Evolutionary conservation across 106 monocot genomes (phyloP).

Genomic region (Platanthera guangdongensis): DNA sequence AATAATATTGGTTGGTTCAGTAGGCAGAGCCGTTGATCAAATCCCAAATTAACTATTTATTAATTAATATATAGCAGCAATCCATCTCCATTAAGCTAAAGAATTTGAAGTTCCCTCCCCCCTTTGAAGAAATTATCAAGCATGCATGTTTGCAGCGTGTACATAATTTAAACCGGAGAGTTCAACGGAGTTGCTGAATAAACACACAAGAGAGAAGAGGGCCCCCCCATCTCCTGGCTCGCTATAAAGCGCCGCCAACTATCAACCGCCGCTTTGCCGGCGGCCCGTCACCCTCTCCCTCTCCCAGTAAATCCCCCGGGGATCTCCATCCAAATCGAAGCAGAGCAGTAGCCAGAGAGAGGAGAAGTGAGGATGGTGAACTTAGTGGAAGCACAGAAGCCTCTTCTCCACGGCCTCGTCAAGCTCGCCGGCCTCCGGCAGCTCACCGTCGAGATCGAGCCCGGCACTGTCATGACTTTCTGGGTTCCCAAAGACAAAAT

Average conservation of each 20-base stretch:
- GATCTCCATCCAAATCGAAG: not conserved
- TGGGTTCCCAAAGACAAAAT: conserved; percentile 65
- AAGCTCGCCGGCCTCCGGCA: conserved; percentile 58
- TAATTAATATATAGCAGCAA: not conserved
- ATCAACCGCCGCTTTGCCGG: not conserved
- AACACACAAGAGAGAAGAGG: not conserved
- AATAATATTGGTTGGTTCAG: conserved; percentile 13
- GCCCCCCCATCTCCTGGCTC: not conserved
- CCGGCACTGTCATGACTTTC: conserved; percentile 63
- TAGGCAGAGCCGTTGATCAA: conserved; percentile 31
- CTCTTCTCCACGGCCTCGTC: conserved; percentile 46
- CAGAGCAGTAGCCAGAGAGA: not conserved
- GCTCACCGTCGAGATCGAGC: conserved; percentile 44
- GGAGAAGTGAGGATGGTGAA: conserved; percentile 54
- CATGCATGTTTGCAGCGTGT: too few species aligned
- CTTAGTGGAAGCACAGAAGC: conserved; percentile 62
- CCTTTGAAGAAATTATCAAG: too few species aligned
- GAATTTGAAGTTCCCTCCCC: too few species aligned
- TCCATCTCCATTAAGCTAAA: not conserved
- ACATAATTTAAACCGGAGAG: too few species aligned
- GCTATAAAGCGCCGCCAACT: not conserved
- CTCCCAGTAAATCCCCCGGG: not conserved
- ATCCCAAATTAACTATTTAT: not conserved
- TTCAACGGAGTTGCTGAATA: not conserved
- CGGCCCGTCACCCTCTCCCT: not conserved